A percentile compares a stretch with the other conserved stretches of the same genome.
These are phyloP conservation scores for Amniculicola lignicola DNA, from an alignment of 495 filamentous ascomycete genomes.

Conservation along the genomic window DNA sequence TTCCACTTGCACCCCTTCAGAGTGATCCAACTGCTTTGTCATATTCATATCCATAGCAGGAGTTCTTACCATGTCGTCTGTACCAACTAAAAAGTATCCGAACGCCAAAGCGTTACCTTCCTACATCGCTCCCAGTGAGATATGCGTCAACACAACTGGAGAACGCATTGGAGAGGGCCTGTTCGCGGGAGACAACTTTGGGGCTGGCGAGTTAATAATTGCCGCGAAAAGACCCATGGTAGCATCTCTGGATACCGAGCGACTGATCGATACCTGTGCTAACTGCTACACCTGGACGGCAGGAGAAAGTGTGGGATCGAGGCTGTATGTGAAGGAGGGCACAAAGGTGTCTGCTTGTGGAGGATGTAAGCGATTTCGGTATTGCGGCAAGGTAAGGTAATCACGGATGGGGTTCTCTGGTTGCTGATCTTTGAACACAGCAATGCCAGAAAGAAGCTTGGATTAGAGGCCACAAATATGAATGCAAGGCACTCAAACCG, in stretches of 20 bases:
- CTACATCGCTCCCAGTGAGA: slow-evolving; percentile 8
- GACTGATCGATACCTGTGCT: slow-evolving; percentile 41
- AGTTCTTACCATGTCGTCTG: too few species aligned
- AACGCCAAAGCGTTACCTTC: background rate
- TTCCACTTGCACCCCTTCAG: too few species aligned
- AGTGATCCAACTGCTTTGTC: too few species aligned
- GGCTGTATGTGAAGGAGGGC: slow-evolving; percentile 26
- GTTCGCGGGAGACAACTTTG: slow-evolving; percentile 36
- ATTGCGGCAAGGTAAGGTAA: slow-evolving; percentile 66
- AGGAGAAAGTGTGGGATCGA: slow-evolving; percentile 27
- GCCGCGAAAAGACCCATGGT: slow-evolving; percentile 36
- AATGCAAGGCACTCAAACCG: slow-evolving; percentile 47
- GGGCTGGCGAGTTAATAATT: slow-evolving; percentile 33
- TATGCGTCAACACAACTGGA: background rate
- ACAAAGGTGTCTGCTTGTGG: slow-evolving; percentile 53
- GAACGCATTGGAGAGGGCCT: slow-evolving; percentile 36
- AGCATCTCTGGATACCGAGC: slow-evolving; percentile 32
- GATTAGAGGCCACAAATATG: slow-evolving; percentile 57
- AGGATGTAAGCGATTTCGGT: slow-evolving; percentile 60
- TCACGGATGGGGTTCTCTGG: background rate
- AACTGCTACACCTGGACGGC: slow-evolving; percentile 43
- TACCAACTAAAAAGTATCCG: too few species aligned
- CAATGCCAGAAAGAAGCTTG: slow-evolving; percentile 61
- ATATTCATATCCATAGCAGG: too few species aligned
- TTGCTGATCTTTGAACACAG: slow-evolving; percentile 39